These are phyloP conservation scores for Corymbia calophylla DNA, from an alignment of 441 rosid genomes.

Conservation along the genomic window DNA sequence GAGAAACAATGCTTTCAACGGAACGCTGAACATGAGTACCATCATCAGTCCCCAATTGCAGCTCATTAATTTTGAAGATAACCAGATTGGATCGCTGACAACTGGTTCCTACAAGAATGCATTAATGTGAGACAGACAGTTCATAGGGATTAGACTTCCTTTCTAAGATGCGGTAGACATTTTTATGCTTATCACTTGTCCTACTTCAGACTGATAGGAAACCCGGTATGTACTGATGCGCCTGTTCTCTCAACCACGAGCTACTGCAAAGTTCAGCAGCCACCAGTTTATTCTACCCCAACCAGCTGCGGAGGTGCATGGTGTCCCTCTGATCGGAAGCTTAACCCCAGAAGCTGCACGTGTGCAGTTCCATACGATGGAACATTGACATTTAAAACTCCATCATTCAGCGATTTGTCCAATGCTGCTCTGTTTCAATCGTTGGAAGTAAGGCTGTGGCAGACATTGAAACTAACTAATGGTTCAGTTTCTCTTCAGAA, in stretches of 20 bases:
- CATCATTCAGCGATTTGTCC: constrained; percentile 64
- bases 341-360: constrained; percentile 87
- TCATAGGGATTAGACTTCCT: not conserved
- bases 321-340: constrained; percentile 63
- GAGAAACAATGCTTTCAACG: constrained; percentile 62
- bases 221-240: constrained; percentile 53
- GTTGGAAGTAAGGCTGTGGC: constrained; percentile 72
- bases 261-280: constrained; percentile 61
- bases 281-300: constrained; percentile 62
- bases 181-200: not conserved
- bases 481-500: constrained; percentile 80
- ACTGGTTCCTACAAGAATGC: constrained; percentile 51
- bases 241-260: constrained; percentile 52
- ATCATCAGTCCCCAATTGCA: constrained; percentile 47
- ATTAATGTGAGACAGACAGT: constrained; percentile 37
- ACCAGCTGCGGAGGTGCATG: constrained; percentile 60
- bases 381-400: constrained; percentile 67
- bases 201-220: constrained; percentile 64
- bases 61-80: constrained; percentile 70
- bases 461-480: constrained; percentile 56
- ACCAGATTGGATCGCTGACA: constrained; percentile 58
- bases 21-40: constrained; percentile 56
- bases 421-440: constrained; percentile 56
- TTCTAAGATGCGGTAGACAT: not conserved
- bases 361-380: constrained; percentile 91